Base-by-base conservation (phyloP, 1,284 basidiomycete species). In the Ceratobasidium sp. region DNA sequence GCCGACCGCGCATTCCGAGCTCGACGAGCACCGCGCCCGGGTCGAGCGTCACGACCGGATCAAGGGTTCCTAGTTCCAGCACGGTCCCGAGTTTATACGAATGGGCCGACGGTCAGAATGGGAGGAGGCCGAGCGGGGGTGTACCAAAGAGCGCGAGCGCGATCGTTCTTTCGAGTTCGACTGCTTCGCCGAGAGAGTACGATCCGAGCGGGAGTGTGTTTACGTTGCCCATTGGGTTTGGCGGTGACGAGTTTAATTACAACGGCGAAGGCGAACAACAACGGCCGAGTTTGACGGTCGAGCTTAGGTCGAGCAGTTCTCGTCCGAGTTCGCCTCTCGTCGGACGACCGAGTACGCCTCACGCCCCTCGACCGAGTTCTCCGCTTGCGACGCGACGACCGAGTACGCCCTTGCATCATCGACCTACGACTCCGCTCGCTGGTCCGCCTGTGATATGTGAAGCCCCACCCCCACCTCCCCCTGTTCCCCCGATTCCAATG, bases 201-300 rank as follows among this genome's bases (percentile, higher is more conserved):
- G 61, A 75, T 33, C 73, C 73, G 28, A 64, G 70, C 28, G 70
- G 57, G 54, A 75, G 73, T 33, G 73, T 66, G 62, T 75, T 75
- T 44, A 75, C 73, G 4, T 50, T 75, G 3, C 73, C 73, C 23
- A 59, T 74, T 23, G 70, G 56, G 23, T 7, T 74, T 3, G 70
- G 52, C 12, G 62, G n/a, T 12, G n/a, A 65, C 6, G n/a, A 20
- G n/a, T n/a, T n/a, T n/a, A n/a, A n/a, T n/a, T n/a, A n/a, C n/a
- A n/a, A n/a, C n/a, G n/a, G n/a, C n/a, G n/a, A n/a, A n/a, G n/a
- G n/a, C n/a, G 40, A 46, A 5, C 52, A 48, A 28, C 44, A 52
- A n/a, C n/a, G 71, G 46, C 71, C 59, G 17, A 74, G 71, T 54
- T 33, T 74, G 13, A 65, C 59, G 42, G 26, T 74, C 3, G 59